A percentile compares a stretch with the other conserved stretches of the same genome.
Evolutionary conservation across 2,329 filamentous ascomycete species (phyloP).

Genomic region (Rachicladosporium sp.): DNA sequence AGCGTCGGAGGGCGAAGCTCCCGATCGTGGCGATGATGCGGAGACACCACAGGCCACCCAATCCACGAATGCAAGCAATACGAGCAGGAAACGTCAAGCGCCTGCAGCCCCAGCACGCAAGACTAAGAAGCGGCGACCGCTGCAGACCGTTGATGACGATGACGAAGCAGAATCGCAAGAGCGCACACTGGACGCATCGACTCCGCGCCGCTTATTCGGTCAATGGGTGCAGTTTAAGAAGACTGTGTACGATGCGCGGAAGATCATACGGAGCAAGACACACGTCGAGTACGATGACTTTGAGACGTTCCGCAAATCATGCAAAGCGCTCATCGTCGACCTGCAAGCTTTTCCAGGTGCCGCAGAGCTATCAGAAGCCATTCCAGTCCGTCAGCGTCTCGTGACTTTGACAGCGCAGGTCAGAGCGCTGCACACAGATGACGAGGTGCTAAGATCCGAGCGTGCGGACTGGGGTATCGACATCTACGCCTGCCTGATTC

Average conservation of each 20-base stretch:
- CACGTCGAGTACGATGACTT: not conserved
- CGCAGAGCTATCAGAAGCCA: conserved; percentile 4
- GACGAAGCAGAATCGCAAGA: not conserved
- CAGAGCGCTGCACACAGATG: conserved; percentile 1
- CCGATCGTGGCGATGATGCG: not conserved
- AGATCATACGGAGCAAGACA: not conserved
- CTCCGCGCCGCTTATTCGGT: conserved; percentile 3
- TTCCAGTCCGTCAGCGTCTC: not conserved
- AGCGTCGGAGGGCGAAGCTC: not conserved
- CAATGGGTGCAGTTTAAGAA: conserved; percentile 2
- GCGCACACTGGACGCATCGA: not conserved
- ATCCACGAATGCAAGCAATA: not conserved
- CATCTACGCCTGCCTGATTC: conserved; percentile 1
- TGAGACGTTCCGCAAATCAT: conserved; percentile 1
- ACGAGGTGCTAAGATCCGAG: conserved; percentile 4
- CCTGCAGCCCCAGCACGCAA: no score
- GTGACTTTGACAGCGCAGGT: not conserved
- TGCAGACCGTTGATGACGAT: conserved; percentile 1
- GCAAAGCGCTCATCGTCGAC: not conserved
- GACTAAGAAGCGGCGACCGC: no score
- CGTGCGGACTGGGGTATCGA: conserved; percentile 3
- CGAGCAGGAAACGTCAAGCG: not conserved
- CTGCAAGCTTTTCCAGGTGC: not conserved
- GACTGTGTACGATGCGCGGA: not conserved
- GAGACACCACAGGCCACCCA: not conserved